phyloP scores from a whole-genome alignment of 2,329 filamentous ascomycete genomes.

The Beauveria rudraprayagi region DNA sequence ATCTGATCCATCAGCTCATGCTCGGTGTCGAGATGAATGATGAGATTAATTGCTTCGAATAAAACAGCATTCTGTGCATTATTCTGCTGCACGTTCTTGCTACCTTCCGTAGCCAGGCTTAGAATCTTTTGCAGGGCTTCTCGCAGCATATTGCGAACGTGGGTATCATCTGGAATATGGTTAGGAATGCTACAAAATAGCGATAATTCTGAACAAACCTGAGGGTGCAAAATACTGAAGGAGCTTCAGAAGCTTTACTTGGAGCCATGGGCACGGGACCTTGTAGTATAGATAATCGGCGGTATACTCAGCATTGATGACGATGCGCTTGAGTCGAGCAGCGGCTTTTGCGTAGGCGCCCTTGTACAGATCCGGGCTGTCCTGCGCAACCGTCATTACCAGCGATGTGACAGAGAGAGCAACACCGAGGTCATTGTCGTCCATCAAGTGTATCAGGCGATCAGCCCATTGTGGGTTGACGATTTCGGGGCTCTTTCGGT shows the following conservation, averaged over 20 bases:
- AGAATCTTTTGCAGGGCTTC: constrained; percentile 87
- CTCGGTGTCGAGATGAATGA: constrained; percentile 95
- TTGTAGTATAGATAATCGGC: constrained; percentile 97
- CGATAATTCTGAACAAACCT: constrained; percentile 44
- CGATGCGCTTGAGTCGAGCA: constrained; percentile 76
- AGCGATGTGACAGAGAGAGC: constrained; percentile 92
- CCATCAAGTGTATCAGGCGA: constrained; percentile 97
- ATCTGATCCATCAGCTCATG: constrained; percentile 94
- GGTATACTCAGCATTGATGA: constrained; percentile 83
- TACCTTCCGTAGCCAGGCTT: constrained; percentile 83
- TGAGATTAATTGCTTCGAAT: constrained; percentile 97
- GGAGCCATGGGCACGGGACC: constrained; percentile 97
- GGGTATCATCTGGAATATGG: constrained; percentile 64
- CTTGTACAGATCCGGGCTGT: constrained; percentile 89
- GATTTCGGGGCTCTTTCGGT: constrained; percentile 89
- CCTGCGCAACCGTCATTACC: constrained; percentile 88
- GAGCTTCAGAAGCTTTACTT: constrained; percentile 85
- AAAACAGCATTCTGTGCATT: constrained; percentile 97
- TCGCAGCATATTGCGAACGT: constrained; percentile 84
- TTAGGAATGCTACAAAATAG: constrained; percentile 6
- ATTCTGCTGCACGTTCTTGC: constrained; percentile 98
- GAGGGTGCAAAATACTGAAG: constrained; percentile 96
- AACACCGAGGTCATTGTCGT: constrained; percentile 89
- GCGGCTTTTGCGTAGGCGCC: constrained; percentile 92
- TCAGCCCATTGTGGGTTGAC: constrained; percentile 97